phyloP scores from a whole-genome alignment of 2,329 filamentous ascomycete genomes.

The Aspergillus tanneri region DNA sequence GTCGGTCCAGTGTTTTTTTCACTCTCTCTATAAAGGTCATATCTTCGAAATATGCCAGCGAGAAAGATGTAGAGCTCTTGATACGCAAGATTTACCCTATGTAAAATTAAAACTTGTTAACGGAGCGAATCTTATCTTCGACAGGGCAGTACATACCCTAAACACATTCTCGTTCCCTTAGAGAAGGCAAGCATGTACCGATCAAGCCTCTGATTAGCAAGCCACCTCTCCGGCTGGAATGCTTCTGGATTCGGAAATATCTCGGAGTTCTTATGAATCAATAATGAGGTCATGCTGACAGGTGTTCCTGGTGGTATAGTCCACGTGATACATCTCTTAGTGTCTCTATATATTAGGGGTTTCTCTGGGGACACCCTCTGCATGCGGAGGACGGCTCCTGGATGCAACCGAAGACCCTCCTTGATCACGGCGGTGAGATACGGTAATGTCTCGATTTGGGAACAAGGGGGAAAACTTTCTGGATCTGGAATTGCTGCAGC shows the following conservation, averaged over 20 bases:
- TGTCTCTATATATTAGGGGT: background rate
- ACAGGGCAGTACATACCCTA: background rate
- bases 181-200: background rate
- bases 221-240: background rate
- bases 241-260: background rate
- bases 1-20: background rate
- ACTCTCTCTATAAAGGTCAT: background rate
- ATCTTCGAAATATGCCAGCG: background rate
- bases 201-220: background rate
- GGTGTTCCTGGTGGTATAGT: background rate
- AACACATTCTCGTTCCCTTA: background rate
- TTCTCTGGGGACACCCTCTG: background rate
- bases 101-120: background rate
- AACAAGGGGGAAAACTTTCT: background rate
- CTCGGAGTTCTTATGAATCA: background rate
- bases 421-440: background rate
- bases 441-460: background rate
- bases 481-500: background rate
- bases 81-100: background rate
- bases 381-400: background rate
- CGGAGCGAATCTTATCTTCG: background rate
- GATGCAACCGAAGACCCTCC: background rate
- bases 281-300: background rate
- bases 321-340: background rate
- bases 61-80: background rate